These are phyloP conservation scores for Brassica incana DNA, from an alignment of 345 rosid genomes.

Conservation along the genomic window DNA sequence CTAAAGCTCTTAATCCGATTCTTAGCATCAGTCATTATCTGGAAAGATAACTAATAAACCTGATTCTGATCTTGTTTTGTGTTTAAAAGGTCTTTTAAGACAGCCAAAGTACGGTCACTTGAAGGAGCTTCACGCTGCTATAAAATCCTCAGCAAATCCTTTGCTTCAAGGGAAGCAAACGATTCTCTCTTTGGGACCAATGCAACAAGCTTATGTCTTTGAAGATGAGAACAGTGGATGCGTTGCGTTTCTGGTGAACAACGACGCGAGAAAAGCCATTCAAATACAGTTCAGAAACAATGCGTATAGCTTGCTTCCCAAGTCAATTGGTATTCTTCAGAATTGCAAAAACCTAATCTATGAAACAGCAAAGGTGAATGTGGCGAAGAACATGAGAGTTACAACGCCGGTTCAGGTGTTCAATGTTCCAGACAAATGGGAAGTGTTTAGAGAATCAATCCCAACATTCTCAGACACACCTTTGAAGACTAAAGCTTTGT, in stretches of 20 bases:
- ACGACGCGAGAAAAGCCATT: slow-evolving; percentile 32
- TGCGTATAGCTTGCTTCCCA: slow-evolving; percentile 54
- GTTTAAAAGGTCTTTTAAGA: slow-evolving; percentile 61
- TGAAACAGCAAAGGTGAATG: slow-evolving; percentile 75
- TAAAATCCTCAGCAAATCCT: slow-evolving; percentile 52
- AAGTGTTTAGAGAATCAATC: slow-evolving; percentile 53
- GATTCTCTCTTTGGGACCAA: slow-evolving; percentile 55
- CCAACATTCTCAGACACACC: slow-evolving; percentile 52
- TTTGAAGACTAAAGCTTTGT: slow-evolving; percentile 42
- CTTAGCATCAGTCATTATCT: background rate
- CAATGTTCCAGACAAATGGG: slow-evolving; percentile 45
- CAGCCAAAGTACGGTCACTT: slow-evolving; percentile 93
- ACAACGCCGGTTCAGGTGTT: slow-evolving; percentile 38
- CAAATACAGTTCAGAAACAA: slow-evolving; percentile 48
- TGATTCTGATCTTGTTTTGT: background rate
- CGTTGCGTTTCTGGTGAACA: slow-evolving; percentile 76
- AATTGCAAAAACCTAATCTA: slow-evolving; percentile 62
- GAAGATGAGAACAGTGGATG: slow-evolving; percentile 58
- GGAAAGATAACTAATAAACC: background rate
- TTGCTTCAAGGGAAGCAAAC: slow-evolving; percentile 55
- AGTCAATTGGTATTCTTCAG: slow-evolving; percentile 68
- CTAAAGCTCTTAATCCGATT: slow-evolving; percentile 3
- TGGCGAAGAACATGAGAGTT: slow-evolving; percentile 45
- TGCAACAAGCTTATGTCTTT: slow-evolving; percentile 79
- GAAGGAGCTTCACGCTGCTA: slow-evolving; percentile 66